Evolutionary conservation across 2,329 filamentous ascomycete species (phyloP).

Genomic region (Penicillium griseofulvum): DNA sequence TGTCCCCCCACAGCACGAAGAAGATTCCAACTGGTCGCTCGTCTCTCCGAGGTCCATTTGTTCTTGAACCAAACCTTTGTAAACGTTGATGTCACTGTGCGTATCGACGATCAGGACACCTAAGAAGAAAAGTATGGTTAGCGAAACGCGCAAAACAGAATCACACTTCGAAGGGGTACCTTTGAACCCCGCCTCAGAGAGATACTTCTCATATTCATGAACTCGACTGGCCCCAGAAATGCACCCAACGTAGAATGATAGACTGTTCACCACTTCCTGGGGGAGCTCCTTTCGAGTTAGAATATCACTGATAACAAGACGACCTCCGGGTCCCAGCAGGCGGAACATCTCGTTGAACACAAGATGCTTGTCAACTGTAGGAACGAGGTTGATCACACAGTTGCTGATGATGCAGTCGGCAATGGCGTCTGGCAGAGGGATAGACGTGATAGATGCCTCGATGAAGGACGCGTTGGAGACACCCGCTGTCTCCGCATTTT

Average conservation of each 20-base stretch:
- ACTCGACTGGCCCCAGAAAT: slow-evolving; percentile 57
- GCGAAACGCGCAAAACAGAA: not conserved
- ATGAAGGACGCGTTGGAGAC: slow-evolving; percentile 53
- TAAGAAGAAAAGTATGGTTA: not conserved
- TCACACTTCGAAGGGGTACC: slow-evolving; percentile 31
- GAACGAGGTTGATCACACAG: slow-evolving; percentile 62
- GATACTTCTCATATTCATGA: slow-evolving; percentile 52
- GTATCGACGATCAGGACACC: not conserved
- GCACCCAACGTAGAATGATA: slow-evolving; percentile 60
- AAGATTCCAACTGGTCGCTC: too few relatives aligned
- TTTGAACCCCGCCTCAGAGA: slow-evolving; percentile 52
- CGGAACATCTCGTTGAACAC: slow-evolving; percentile 60
- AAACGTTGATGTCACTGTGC: not conserved
- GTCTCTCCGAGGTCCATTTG: not conserved
- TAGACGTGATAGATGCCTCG: slow-evolving; percentile 51
- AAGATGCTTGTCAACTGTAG: slow-evolving; percentile 50
- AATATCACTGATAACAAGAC: slow-evolving; percentile 61
- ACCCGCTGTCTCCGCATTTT: slow-evolving; percentile 43
- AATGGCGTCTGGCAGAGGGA: slow-evolving; percentile 44
- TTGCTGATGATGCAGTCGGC: slow-evolving; percentile 62
- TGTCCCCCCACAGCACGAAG: not conserved
- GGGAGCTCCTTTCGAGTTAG: slow-evolving; percentile 53
- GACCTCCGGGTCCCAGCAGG: slow-evolving; percentile 56
- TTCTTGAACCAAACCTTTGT: not conserved
- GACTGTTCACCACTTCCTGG: slow-evolving; percentile 47